Percentiles rank a stretch among this genome's conserved stretches.
Evolutionary conservation across 2,329 filamentous ascomycete species (phyloP).

Genomic region (Samsoniella hepiali): DNA sequence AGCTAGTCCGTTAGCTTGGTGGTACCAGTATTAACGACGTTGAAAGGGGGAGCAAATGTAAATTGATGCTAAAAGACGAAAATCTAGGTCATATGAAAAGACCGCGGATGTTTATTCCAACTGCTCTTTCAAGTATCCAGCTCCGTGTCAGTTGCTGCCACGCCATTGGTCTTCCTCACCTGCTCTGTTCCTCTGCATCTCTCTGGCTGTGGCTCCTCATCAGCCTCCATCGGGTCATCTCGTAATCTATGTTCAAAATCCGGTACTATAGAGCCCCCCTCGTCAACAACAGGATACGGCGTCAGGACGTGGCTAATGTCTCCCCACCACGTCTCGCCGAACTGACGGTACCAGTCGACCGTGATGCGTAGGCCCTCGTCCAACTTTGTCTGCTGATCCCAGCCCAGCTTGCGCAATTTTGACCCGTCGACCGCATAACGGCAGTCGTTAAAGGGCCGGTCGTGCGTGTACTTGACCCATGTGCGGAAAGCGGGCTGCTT

Average conservation of each 20-base stretch:
- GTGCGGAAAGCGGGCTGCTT: conserved; percentile 41
- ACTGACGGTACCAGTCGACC: conserved; percentile 66
- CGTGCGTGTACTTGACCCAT: conserved; percentile 72
- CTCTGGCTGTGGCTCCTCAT: not conserved
- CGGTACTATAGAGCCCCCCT: conserved; percentile 52
- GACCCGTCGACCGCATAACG: conserved; percentile 69
- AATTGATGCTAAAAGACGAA: too few relatives aligned
- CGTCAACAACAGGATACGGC: conserved; percentile 59
- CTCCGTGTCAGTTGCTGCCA: not conserved
- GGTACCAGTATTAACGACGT: too few relatives aligned
- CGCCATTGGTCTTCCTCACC: not conserved
- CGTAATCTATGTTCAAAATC: conserved; percentile 39
- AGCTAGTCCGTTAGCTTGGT: too few relatives aligned
- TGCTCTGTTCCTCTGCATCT: too few relatives aligned
- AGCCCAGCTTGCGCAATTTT: conserved; percentile 65
- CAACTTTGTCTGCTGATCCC: conserved; percentile 65
- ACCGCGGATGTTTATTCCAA: not conserved
- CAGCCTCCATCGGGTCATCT: conserved; percentile 30
- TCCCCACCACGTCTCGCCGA: conserved; percentile 69
- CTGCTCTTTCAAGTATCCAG: not conserved
- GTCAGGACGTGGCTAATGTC: conserved; percentile 66
- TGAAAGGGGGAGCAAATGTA: too few relatives aligned
- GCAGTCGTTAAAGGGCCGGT: conserved; percentile 75
- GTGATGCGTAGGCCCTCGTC: conserved; percentile 61
- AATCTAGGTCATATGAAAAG: too few relatives aligned